phyloP scores from a whole-genome alignment of 2,329 filamentous ascomycete genomes.

The Neofusicoccum laricinum region DNA sequence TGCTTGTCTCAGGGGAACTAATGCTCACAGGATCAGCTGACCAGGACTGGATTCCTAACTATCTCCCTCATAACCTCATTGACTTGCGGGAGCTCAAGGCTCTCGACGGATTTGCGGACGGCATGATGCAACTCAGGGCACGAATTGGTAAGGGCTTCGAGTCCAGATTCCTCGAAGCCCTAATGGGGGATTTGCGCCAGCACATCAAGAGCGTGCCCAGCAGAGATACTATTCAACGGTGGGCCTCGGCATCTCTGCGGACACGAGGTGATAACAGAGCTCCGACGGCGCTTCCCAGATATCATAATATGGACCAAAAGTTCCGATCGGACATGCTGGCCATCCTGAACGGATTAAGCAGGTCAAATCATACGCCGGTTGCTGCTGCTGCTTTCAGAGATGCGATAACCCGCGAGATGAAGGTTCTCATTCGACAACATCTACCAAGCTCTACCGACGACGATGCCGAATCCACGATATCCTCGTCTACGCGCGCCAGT shows the following conservation, averaged over 20 bases:
- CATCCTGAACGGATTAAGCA: constrained; percentile 74
- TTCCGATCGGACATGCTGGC: constrained; percentile 69
- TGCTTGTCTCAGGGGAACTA: constrained; percentile 71
- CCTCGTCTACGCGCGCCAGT: constrained; percentile 72
- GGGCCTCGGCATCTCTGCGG: constrained; percentile 74
- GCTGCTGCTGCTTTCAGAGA: constrained; percentile 86
- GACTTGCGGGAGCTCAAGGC: constrained; percentile 77
- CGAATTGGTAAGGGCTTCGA: constrained; percentile 88
- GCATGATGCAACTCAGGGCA: constrained; percentile 71
- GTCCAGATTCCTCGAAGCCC: constrained; percentile 69
- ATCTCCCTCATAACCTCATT: constrained; percentile 46
- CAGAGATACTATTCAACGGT: constrained; percentile 75
- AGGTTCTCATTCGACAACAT: constrained; percentile 76
- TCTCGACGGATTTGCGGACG: constrained; percentile 73
- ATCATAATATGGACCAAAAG: constrained; percentile 68
- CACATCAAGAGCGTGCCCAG: constrained; percentile 72
- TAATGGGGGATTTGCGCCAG: constrained; percentile 76
- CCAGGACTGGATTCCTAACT: constrained; percentile 32
- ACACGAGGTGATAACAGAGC: constrained; percentile 62
- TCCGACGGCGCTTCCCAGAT: constrained; percentile 70
- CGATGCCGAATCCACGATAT: constrained; percentile 86
- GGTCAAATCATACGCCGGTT: constrained; percentile 73
- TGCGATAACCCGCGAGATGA: constrained; percentile 79
- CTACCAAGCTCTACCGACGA: constrained; percentile 93
- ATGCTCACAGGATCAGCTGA: constrained; percentile 35